phyloP scores from a whole-genome alignment of 2,329 filamentous ascomycete species.

The Cadophora gregata region DNA sequence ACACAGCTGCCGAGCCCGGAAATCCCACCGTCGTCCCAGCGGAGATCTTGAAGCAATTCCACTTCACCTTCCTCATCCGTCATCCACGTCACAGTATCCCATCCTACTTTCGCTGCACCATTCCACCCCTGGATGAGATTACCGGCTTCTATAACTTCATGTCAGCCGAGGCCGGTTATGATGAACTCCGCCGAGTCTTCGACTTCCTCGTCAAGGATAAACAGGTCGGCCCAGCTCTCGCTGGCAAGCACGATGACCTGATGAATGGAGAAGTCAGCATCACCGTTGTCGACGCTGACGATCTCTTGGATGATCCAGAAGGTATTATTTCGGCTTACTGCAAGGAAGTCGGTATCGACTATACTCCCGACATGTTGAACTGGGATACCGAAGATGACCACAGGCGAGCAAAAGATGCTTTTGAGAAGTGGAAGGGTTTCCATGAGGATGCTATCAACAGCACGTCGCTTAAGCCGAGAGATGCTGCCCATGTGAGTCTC shows the following conservation, averaged over 20 bases:
- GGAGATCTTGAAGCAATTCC: slow-evolving; percentile 77
- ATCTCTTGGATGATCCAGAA: slow-evolving; percentile 84
- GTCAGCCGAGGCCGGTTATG: slow-evolving; percentile 87
- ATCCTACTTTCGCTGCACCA: slow-evolving; percentile 92
- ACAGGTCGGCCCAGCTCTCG: slow-evolving; percentile 72
- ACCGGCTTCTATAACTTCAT: slow-evolving; percentile 90
- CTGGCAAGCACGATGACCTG: slow-evolving; percentile 48
- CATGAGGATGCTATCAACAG: slow-evolving; percentile 94
- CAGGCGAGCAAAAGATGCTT: slow-evolving; percentile 70
- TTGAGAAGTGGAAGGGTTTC: slow-evolving; percentile 97
- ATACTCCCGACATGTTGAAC: slow-evolving; percentile 76
- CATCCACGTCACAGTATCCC: slow-evolving; percentile 92
- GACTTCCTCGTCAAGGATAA: slow-evolving; percentile 77
- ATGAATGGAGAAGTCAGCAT: slow-evolving; percentile 61
- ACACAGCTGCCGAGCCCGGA: slow-evolving; percentile 62
- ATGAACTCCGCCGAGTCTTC: slow-evolving; percentile 84
- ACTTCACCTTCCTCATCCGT: slow-evolving; percentile 96
- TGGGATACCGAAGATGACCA: slow-evolving; percentile 83
- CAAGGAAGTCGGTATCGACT: slow-evolving; percentile 79
- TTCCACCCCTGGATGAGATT: slow-evolving; percentile 80
- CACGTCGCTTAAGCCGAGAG: slow-evolving; percentile 73
- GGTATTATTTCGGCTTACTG: slow-evolving; percentile 81
- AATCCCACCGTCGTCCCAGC: slow-evolving; percentile 88
- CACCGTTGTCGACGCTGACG: slow-evolving; percentile 91
- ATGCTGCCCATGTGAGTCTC: slow-evolving; percentile 62